These are phyloP conservation scores for Ilyonectria mors-panacis DNA, from an alignment of 2,329 filamentous ascomycete genomes.

Conservation along the genomic window DNA sequence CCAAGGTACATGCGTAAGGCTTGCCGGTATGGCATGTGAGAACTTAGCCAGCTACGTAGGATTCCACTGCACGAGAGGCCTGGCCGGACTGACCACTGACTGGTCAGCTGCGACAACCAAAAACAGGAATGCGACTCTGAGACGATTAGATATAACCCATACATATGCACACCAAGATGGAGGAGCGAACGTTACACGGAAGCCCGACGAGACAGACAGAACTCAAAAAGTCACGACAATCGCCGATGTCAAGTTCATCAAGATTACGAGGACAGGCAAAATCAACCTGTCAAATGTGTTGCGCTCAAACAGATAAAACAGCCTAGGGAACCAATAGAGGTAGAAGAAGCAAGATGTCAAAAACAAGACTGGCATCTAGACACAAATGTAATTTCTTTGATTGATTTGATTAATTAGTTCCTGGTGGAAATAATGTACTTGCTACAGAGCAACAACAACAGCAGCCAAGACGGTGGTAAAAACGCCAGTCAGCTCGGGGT, in stretches of 20 bases:
- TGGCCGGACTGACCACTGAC: not conserved
- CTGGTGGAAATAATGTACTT: not conserved
- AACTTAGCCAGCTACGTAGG: not conserved
- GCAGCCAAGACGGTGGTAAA: not conserved
- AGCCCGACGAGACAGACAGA: not conserved
- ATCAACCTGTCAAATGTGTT: no score
- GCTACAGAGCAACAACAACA: not conserved
- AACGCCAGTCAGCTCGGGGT: not conserved
- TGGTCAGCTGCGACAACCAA: not conserved
- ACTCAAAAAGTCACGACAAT: not conserved
- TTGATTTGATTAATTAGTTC: not conserved
- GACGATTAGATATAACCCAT: not conserved
- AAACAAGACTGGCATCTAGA: no score
- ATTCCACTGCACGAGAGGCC: not conserved
- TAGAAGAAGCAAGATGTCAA: no score
- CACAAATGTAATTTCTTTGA: no score
- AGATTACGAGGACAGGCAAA: no score
- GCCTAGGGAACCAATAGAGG: no score
- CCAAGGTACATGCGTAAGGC: not conserved
- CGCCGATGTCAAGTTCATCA: not conserved
- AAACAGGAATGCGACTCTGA: not conserved
- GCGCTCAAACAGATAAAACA: no score
- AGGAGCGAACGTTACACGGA: not conserved
- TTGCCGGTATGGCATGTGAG: not conserved
- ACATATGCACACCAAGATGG: not conserved